A percentile compares a stretch with the other conserved stretches of the same genome.
Conservation (phyloP, 495 filamentous ascomycete species). For the Aspergillus incahuasiensis region DNA sequence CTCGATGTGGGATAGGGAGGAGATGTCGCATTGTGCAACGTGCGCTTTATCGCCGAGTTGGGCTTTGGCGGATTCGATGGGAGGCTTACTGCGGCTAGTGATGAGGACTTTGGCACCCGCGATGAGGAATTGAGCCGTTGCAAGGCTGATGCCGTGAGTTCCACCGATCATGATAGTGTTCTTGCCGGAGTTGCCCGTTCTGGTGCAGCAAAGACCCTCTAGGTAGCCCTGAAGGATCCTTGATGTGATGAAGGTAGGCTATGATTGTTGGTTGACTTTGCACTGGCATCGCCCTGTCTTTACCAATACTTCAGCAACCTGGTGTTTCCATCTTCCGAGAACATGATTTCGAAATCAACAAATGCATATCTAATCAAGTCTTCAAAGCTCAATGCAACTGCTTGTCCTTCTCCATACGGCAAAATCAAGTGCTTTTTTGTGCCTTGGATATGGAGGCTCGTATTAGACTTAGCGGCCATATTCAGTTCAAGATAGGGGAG, state of each 20-base stretch:
- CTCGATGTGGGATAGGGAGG: conserved; percentile 1
- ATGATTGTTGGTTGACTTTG: background rate
- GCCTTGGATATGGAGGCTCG: background rate
- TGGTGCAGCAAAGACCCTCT: background rate
- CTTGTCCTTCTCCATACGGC: background rate
- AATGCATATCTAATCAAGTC: background rate
- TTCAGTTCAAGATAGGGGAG: background rate
- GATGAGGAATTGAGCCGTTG: conserved; percentile 13
- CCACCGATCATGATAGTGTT: conserved; percentile 12
- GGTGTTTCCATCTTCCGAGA: background rate
- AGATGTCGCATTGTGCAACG: conserved; percentile 7
- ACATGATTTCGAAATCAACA: background rate
- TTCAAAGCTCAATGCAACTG: background rate
- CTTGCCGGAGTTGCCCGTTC: background rate
- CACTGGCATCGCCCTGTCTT: background rate
- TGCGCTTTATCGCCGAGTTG: conserved; percentile 3
- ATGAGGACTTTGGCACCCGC: conserved; percentile 8
- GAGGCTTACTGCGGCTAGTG: conserved; percentile 10
- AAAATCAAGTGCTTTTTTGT: background rate
- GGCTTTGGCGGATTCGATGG: conserved; percentile 4
- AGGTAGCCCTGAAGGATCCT: background rate
- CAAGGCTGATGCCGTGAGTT: conserved; percentile 14
- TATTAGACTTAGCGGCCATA: background rate
- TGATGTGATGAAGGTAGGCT: background rate
- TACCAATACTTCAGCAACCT: background rate